Conservation (phyloP, 1,284 basidiomycete species). For the Porogramme epimiltina region DNA sequence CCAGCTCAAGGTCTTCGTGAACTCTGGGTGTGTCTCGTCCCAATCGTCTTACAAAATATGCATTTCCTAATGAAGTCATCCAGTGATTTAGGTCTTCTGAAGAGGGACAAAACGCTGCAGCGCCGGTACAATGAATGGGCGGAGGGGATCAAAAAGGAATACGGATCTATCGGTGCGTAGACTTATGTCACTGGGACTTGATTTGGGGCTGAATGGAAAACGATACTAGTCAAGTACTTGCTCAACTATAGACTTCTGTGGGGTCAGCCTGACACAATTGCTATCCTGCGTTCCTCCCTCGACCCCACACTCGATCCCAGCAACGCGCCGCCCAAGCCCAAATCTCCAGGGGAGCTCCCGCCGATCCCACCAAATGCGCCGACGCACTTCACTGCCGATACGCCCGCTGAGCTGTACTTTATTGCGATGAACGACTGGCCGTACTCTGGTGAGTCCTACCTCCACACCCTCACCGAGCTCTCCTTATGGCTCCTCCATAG, state of each 20-base stretch:
- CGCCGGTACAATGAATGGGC: conserved; percentile 64
- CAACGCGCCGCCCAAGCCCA: neutral
- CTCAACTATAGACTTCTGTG: conserved; percentile 67
- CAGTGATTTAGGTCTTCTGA: conserved; percentile 77
- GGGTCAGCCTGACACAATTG: conserved; percentile 66
- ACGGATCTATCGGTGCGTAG: conserved; percentile 64
- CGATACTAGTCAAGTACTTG: conserved; percentile 61
- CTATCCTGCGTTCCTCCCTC: conserved; percentile 43
- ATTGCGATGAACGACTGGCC: conserved; percentile 85
- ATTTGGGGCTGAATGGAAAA: neutral
- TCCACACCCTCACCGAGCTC: neutral
- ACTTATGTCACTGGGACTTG: neutral
- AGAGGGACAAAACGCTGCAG: conserved; percentile 71
- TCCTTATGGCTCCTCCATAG: conserved; percentile 38
- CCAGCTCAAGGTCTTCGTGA: conserved; percentile 74
- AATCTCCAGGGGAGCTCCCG: conserved; percentile 20
- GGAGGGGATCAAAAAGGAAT: conserved; percentile 50
- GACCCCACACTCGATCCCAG: conserved; percentile 5
- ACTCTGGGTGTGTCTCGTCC: conserved; percentile 56
- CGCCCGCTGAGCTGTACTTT: conserved; percentile 59
- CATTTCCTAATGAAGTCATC: neutral
- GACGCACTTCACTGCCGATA: conserved; percentile 65
- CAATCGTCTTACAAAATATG: neutral
- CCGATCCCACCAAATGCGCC: conserved; percentile 36
- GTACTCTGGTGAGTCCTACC: conserved; percentile 63